These are phyloP conservation scores for Arthrobotrys iridis DNA, from an alignment of 2,329 filamentous ascomycete species.

Conservation along the genomic window DNA sequence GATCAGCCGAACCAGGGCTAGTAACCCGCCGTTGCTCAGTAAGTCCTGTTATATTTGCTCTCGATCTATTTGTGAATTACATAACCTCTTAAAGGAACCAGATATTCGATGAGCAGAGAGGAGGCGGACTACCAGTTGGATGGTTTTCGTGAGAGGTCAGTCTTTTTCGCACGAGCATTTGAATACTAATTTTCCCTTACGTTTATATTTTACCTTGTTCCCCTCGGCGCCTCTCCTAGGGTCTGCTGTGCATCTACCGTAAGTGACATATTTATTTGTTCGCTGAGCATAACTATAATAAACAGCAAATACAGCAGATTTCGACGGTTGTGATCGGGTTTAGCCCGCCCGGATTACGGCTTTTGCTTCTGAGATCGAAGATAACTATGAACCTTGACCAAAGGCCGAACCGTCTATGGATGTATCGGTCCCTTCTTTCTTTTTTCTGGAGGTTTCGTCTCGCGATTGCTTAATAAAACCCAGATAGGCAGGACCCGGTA, in stretches of 20 bases:
- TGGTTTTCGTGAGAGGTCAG: conserved; percentile 45
- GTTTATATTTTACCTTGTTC: neutral
- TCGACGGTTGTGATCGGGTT: neutral
- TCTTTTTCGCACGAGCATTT: conserved; percentile 31
- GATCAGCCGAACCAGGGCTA: neutral
- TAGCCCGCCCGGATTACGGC: neutral
- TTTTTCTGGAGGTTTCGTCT: neutral
- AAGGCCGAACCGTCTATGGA: neutral
- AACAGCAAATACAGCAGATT: neutral
- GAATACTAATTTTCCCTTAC: conserved; percentile 29
- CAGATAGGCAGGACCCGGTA: neutral
- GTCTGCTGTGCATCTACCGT: conserved; percentile 6
- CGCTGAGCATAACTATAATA: conserved; percentile 2
- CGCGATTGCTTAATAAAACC: neutral
- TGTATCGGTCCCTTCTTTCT: neutral
- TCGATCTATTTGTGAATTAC: conserved; percentile 46
- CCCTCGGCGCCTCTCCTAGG: neutral
- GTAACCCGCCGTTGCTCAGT: conserved; percentile 33
- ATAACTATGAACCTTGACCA: conserved; percentile 1
- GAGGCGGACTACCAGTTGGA: neutral
- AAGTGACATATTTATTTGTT: conserved; percentile 9
- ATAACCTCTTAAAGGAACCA: conserved; percentile 44
- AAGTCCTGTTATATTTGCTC: conserved; percentile 48
- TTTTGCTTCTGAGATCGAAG: neutral
- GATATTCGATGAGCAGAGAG: conserved; percentile 29